These are phyloP conservation scores for Euryodendron excelsum DNA, from an alignment of 148 eudicot genomes.

Conservation along the genomic window DNA sequence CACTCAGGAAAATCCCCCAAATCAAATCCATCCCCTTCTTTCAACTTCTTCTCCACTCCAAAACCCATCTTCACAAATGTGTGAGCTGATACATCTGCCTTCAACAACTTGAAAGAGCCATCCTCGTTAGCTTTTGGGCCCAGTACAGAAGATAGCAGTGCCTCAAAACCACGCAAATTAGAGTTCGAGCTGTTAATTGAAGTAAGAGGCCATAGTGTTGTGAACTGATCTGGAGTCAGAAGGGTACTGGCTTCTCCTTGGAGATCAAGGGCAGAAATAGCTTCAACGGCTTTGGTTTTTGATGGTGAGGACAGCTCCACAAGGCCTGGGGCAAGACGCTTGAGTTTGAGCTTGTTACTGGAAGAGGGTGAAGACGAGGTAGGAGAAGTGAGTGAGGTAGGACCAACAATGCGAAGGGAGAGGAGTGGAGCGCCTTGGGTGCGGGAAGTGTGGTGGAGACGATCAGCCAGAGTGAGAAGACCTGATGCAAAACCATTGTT, in stretches of 20 bases:
- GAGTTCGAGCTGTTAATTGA: conserved; percentile 73
- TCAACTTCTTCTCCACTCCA: conserved; percentile 68
- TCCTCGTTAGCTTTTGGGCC: conserved; percentile 67
- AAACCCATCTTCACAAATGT: conserved; percentile 84
- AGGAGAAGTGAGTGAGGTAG: conserved; percentile 83
- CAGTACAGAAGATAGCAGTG: conserved; percentile 59
- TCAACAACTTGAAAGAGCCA: conserved; percentile 80
- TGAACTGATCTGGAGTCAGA: conserved; percentile 61
- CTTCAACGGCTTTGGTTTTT: conserved; percentile 28
- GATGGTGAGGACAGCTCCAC: conserved; percentile 77
- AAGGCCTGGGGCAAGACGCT: conserved; percentile 89
- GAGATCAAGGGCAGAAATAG: conserved; percentile 55
- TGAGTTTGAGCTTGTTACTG: conserved; percentile 72
- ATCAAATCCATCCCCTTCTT: conserved; percentile 39
- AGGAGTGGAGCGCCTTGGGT: conserved; percentile 45
- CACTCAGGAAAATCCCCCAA: conserved; percentile 59
- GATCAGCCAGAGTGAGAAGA: conserved; percentile 68
- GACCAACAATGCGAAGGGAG: conserved; percentile 90
- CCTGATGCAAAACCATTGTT: conserved; percentile 65
- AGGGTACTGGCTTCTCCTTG: conserved; percentile 64
- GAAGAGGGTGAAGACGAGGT: conserved; percentile 56
- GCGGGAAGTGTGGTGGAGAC: conserved; percentile 58
- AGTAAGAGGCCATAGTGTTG: conserved; percentile 76
- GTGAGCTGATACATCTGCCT: conserved; percentile 82
- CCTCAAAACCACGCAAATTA: conserved; percentile 74